Percentiles rank a stretch among this genome's conserved stretches.
Evolutionary conservation across 139 green algal species (phyloP).

Genomic region (Bryopsis sp.): DNA sequence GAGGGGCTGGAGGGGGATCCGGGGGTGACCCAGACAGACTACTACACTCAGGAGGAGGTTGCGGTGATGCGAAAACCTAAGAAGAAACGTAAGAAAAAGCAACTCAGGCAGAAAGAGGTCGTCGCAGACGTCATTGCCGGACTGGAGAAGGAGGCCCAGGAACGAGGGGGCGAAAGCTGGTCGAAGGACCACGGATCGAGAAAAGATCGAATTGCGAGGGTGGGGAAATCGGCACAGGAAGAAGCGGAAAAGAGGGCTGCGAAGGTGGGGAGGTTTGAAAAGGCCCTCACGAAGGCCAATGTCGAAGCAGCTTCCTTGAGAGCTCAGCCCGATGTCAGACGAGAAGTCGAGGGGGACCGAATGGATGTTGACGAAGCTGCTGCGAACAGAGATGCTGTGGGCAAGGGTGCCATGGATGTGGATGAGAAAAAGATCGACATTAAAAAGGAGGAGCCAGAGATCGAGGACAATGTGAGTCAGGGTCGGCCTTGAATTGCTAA

Average conservation of each 20-base stretch:
- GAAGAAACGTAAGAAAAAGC: slow-evolving; percentile 6
- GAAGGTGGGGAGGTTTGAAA: not conserved
- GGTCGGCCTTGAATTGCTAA: too few species aligned
- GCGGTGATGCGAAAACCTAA: not conserved
- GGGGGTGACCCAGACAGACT: too few species aligned
- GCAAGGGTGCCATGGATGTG: too few species aligned
- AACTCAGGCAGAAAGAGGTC: slow-evolving; percentile 15
- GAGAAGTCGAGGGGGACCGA: too few species aligned
- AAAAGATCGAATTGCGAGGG: not conserved
- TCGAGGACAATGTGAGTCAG: too few species aligned
- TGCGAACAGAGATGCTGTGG: not conserved
- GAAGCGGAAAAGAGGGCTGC: not conserved
- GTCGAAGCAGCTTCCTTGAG: too few species aligned
- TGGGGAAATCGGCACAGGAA: not conserved
- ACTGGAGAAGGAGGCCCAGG: slow-evolving; percentile 7
- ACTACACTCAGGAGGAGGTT: not conserved
- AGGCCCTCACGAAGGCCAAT: slow-evolving; percentile 13
- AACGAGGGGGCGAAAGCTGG: not conserved
- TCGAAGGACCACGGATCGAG: slow-evolving; percentile 11
- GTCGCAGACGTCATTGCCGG: slow-evolving; percentile 8
- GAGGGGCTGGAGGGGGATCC: slow-evolving; percentile 7
- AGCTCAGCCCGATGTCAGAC: too few species aligned
- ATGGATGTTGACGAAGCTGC: too few species aligned
- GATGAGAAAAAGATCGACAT: too few species aligned
- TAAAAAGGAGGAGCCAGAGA: too few species aligned